These are phyloP conservation scores for Eucalyptus polyanthemos DNA, from an alignment of 345 rosid species.

Conservation along the genomic window DNA sequence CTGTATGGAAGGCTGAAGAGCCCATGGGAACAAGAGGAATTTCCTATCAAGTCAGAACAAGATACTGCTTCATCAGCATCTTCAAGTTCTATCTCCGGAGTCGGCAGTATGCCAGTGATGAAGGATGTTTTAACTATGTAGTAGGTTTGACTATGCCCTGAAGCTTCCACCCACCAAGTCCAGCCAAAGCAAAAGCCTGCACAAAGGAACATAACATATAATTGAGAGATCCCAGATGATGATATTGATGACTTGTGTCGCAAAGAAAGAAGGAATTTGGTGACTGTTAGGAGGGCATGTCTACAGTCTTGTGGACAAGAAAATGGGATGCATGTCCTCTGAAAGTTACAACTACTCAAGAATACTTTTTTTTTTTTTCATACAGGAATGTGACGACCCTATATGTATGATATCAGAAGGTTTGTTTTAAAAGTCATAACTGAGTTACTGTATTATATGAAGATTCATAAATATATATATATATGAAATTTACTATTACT, in stretches of 20 bases:
- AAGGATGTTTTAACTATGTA: neutral
- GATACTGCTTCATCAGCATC: neutral
- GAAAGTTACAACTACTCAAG: neutral
- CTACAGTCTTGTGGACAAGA: neutral
- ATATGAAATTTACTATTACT: neutral
- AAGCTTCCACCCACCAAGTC: constrained; percentile 94
- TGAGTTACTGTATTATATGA: neutral
- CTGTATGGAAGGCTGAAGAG: neutral
- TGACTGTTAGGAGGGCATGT: neutral
- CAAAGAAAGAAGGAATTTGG: neutral
- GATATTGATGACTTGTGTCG: neutral
- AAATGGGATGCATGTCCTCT: neutral
- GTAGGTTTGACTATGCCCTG: constrained; percentile 72
- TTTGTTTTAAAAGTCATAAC: neutral
- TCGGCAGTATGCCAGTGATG: neutral
- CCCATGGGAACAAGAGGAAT: neutral
- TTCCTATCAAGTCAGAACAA: neutral
- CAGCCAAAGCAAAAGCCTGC: constrained; percentile 79
- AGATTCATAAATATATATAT: neutral
- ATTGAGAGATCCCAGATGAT: neutral
- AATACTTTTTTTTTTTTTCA: neutral
- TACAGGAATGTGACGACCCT: neutral
- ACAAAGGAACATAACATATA: neutral
- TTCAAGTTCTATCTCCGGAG: neutral
- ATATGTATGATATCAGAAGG: neutral